Percentiles rank a stretch among this genome's conserved stretches.
Evolutionary conservation across 371 early-diverging fungal species (phyloP).

Genomic region (Mortierella sp.): DNA sequence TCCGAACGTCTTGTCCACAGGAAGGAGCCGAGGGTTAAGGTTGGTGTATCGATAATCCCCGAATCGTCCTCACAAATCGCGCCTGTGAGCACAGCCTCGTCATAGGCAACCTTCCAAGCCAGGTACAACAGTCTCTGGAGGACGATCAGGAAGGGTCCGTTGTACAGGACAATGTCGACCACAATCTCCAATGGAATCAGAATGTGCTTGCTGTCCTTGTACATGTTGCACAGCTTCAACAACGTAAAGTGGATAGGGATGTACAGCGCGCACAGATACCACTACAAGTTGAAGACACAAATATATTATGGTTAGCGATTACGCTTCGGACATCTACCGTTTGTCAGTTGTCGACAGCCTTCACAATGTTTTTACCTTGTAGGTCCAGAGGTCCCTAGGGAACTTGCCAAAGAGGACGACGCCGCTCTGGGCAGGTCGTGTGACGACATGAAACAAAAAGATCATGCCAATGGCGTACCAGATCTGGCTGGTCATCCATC

Average conservation of each 20-base stretch:
- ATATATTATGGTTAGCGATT: too few species aligned
- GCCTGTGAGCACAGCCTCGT: conserved; percentile 56
- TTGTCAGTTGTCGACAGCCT: background rate
- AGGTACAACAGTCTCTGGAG: conserved; percentile 47
- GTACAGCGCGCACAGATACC: conserved; percentile 50
- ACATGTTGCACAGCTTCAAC: conserved; percentile 42
- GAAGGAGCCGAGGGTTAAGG: conserved; percentile 26
- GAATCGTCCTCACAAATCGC: conserved; percentile 45
- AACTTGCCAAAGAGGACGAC: conserved; percentile 56
- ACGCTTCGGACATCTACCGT: too few species aligned
- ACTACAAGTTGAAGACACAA: conserved; percentile 8
- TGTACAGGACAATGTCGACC: conserved; percentile 54
- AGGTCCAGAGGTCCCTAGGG: conserved; percentile 47
- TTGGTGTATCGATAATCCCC: conserved; percentile 4
- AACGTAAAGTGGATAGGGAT: conserved; percentile 48
- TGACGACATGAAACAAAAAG: conserved; percentile 54
- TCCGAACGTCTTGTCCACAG: conserved; percentile 7
- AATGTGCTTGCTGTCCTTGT: conserved; percentile 43
- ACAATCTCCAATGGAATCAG: conserved; percentile 55
- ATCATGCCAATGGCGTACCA: conserved; percentile 60
- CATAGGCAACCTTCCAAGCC: conserved; percentile 58
- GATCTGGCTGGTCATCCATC: conserved; percentile 57
- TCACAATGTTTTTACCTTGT: conserved; percentile 33
- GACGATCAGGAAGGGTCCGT: conserved; percentile 47
- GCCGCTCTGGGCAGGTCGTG: conserved; percentile 56